Evolutionary conservation across 495 filamentous ascomycete genomes (phyloP), one percentile per base, ranked within the genome.

Genomic region (Penicillium maclennaniae): DNA sequence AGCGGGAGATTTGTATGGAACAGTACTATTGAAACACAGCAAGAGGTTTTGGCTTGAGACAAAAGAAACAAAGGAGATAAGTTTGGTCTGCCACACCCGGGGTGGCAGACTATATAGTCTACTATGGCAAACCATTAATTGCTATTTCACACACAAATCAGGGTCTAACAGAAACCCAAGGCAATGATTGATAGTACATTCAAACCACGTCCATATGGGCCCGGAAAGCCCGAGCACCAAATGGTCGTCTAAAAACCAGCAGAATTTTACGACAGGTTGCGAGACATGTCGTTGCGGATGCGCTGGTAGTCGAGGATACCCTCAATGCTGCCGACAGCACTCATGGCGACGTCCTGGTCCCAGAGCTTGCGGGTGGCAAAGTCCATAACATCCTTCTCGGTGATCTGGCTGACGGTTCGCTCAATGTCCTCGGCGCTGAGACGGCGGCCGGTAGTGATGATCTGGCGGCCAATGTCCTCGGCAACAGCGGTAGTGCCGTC

Each of bases 391-490:
- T 99, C 91, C 84, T 96, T 95, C 79, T 89, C 90, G 48, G 92
- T 92, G 63, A 98, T 88, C 51, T 73, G 78, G 58, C 89, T 83
- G 55, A 99, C 88, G 49, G 87, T 82, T 54, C 87, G 82, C 81
- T 99, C 93, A 47, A 99, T 91, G 79, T 99, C 93, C 67, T 89
- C 87, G 54, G 93, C 87, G 67, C 73, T 83, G 83, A 95, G 87
- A 43, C 93, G 83, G 54, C 93, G 85, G 68, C 93, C 93, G 36
- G 93, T 97, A 53, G 91, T 97, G 76, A 99, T 86, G 75, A 97
- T 90, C 75, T 99, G 93, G 62, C 93, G 88, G 60, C 93, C 93
- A 65, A 99, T 96, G 70, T 99, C 93, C 80, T 99, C 93, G 42
- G 93, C 93, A 31, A 96, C 87, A 56, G 92, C 90, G 37, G 92